A percentile compares a stretch with the other conserved stretches of the same genome.
These are phyloP conservation scores for Populus hybrid DNA, from an alignment of 441 rosid genomes.

Conservation along the genomic window DNA sequence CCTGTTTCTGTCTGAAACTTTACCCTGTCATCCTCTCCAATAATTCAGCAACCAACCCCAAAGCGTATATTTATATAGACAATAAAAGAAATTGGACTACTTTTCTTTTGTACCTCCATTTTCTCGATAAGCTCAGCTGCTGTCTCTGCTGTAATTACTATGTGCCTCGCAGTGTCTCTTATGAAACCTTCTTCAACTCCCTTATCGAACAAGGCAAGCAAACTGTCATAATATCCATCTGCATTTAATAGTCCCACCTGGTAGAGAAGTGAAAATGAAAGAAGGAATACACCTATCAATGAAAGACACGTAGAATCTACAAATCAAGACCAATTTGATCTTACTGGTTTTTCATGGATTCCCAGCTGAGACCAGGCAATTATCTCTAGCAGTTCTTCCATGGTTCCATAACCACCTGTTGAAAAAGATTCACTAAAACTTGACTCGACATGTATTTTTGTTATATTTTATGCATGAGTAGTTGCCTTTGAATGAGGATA, in stretches of 20 bases:
- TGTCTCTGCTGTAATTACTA: constrained; percentile 46
- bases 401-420: constrained; percentile 67
- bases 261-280: not conserved
- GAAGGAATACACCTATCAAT: not conserved
- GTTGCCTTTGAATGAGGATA: not conserved
- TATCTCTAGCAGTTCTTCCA: constrained; percentile 64
- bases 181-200: constrained; percentile 76
- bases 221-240: constrained; percentile 54
- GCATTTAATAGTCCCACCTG: constrained; percentile 63
- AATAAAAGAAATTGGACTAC: not conserved
- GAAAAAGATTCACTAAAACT: not conserved
- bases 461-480: not conserved
- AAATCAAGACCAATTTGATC: not conserved
- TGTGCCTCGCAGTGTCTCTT: constrained; percentile 46
- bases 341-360: constrained; percentile 66
- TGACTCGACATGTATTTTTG: not conserved
- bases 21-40: constrained; percentile 21
- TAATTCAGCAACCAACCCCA: constrained; percentile 28
- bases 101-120: constrained; percentile 44
- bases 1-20: constrained; percentile 5
- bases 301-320: not conserved
- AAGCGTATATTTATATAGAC: not conserved
- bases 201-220: constrained; percentile 55
- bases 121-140: constrained; percentile 47
- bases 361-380: constrained; percentile 73